Evolutionary conservation across 225 moss, liverwort and hornwort genomes (phyloP).

Genomic region (Rhytidiadelphus loreus): DNA sequence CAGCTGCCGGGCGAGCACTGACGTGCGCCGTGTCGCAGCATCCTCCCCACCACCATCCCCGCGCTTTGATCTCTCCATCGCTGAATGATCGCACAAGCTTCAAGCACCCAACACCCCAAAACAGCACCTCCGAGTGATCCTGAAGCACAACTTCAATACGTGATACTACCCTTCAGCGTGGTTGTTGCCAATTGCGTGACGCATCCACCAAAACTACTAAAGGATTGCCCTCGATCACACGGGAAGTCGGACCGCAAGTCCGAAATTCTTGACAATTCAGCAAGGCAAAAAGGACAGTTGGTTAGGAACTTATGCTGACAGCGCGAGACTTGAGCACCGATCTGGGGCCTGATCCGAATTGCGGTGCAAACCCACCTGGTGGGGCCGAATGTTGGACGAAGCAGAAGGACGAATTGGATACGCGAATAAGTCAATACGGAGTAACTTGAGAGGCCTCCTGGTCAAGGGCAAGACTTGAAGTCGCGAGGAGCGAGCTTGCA

Average conservation of each 20-base stretch:
- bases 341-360: background rate
- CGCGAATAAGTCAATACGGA: background rate
- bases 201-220: background rate
- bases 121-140: background rate
- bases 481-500: too few species aligned
- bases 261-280: background rate
- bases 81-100: background rate
- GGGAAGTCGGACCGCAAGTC: background rate
- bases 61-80: conserved; percentile 3
- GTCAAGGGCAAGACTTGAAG: too few species aligned
- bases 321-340: background rate
- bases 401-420: background rate
- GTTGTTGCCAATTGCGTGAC: background rate
- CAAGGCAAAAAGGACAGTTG: background rate
- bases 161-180: background rate
- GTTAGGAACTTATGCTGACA: too few species aligned
- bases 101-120: background rate
- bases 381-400: background rate
- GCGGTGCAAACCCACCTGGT: conserved; percentile 1
- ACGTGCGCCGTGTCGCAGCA: conserved; percentile 26
- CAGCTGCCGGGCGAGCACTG: conserved; percentile 38
- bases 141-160: background rate
- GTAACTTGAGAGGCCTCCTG: too few species aligned
- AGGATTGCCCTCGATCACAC: background rate
- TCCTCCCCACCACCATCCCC: background rate